Evolutionary conservation across 768 basidiomycete species (phyloP).

Genomic region (Russula earlei): DNA sequence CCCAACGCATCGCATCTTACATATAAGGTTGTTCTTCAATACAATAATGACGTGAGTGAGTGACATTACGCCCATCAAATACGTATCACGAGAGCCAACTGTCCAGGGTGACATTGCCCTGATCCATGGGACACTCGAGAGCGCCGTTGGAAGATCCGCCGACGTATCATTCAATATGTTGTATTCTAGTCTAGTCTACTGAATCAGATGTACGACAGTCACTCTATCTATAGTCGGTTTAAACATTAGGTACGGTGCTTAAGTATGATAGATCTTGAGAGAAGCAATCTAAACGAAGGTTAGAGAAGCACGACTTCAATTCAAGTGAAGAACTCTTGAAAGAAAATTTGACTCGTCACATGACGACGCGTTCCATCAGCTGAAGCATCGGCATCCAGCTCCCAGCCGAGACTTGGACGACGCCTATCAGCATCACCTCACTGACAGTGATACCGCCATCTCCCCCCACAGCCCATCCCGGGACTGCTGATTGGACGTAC

Average conservation of each 20-base stretch:
- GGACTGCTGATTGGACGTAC: background rate
- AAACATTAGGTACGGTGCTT: background rate
- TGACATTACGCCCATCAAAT: too few relatives aligned
- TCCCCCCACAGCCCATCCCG: background rate
- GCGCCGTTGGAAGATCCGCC: background rate
- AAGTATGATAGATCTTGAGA: background rate
- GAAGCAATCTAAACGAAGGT: background rate
- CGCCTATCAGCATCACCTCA: constrained; percentile 13
- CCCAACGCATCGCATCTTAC: background rate
- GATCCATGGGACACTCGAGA: too few relatives aligned
- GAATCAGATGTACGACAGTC: background rate
- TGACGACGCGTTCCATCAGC: constrained; percentile 1
- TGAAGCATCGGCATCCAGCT: constrained; percentile 17
- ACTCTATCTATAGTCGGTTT: background rate
- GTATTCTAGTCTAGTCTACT: background rate
- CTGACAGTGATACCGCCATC: background rate
- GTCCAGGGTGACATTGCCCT: too few relatives aligned
- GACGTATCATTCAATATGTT: background rate
- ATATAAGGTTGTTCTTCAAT: background rate
- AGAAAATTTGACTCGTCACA: too few relatives aligned
- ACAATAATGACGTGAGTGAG: background rate
- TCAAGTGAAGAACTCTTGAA: too few relatives aligned
- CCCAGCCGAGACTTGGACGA: constrained; percentile 13
- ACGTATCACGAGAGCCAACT: too few relatives aligned
- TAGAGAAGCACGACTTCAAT: background rate